These are phyloP conservation scores for Malassezia equina DNA, from an alignment of 1,284 basidiomycete genomes.

Conservation along the genomic window DNA sequence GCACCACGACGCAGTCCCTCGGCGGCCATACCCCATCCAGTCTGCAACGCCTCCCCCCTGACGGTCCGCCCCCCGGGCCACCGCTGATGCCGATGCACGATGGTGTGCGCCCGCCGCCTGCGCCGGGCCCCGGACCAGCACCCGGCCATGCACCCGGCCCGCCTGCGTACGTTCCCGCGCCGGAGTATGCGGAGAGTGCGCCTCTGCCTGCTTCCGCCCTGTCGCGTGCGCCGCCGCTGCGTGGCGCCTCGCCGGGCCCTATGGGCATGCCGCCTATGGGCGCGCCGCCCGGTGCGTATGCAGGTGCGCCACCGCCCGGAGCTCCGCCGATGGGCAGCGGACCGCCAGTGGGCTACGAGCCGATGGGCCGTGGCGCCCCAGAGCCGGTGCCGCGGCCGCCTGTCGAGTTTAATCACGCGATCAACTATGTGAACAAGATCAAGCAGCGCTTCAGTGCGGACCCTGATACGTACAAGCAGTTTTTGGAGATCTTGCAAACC, in stretches of 20 bases:
- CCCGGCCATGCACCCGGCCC: not conserved
- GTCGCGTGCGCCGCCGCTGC: not conserved
- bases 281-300: not conserved
- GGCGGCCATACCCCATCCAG: conserved; percentile 28
- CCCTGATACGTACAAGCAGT: conserved; percentile 91
- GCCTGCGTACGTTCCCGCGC: not conserved
- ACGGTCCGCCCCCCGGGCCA: not conserved
- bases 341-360: conserved; percentile 9
- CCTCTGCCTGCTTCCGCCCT: not conserved
- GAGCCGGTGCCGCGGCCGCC: conserved; percentile 46
- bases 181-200: not conserved
- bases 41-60: not conserved
- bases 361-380: conserved; percentile 22
- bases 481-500: conserved; percentile 91
- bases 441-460: conserved; percentile 86
- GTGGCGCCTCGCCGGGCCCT: not conserved
- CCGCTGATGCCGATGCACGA: not conserved
- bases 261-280: not conserved
- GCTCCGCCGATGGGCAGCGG: not conserved
- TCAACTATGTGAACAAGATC: conserved; percentile 97
- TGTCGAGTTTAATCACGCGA: conserved; percentile 89
- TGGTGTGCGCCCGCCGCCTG: conserved; percentile 1
- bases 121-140: not conserved
- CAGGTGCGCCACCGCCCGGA: not conserved
- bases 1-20: conserved; percentile 58